Base-by-base conservation (phyloP, 1,139 yeast species). In the Blastobotrys raffinosifermentans region DNA sequence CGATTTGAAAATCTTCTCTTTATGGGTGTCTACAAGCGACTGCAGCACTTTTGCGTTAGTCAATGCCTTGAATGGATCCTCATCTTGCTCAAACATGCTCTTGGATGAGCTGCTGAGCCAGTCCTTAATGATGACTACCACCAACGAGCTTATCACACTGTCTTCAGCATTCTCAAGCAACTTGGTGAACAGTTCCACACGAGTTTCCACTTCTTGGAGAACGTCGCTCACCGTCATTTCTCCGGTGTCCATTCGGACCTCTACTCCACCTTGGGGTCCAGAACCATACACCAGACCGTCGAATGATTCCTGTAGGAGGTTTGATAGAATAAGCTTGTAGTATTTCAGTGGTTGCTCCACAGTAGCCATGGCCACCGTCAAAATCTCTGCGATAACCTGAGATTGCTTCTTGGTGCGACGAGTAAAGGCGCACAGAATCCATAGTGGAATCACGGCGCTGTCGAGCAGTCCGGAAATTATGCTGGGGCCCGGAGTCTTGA, bases 21-120 rank as follows among this genome's bases (percentile, higher is more conserved):
- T 80, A 48, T 81, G 80, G 19, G 67, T 67, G 11, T 70, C 71
- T n/a, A 79, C 75, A 30, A 85, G 59, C 14, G 64, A 62, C 50
- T 86, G 91, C 34, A 87, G 60, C 13, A 85, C 54, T 43, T 81
- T 73, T 43, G 84, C 65, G 53, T 82, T 80, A 4, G 77, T 64
- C 32, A 86, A 62, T 30, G 74, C 68, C 13, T 70, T 51, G 40
- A 80, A 70, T 4, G 87, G 83, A 44, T 73, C 69, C 2, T 53
- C 56, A 14, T 32, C 42, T 16, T 26, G 41, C 4, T 37, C 36
- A 2, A 27, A 18, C 4, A 38, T 46, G 4, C 43, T 36, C 13
- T 33, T 33, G 2, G 46, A 44, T n/a, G 49, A 43, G 9, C 56
- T 42, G 11, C 60, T 55, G 18, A 81, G 62, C 89, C 94, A 84